phyloP scores from a whole-genome alignment of 495 filamentous ascomycete species.

The Podospora didyma region DNA sequence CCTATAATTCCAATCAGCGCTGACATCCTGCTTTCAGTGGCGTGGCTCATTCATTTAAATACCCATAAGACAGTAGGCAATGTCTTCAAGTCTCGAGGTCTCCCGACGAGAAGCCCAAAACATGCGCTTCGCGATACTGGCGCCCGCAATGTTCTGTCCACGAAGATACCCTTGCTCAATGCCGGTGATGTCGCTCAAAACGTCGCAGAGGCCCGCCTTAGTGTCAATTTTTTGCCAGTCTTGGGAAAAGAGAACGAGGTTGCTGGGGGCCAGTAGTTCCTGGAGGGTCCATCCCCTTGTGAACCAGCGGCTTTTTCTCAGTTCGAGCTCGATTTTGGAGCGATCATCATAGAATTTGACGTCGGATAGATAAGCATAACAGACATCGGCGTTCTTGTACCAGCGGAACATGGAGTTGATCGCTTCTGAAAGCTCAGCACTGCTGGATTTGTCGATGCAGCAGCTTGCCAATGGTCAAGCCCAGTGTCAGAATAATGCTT shows the following conservation, averaged over 20 bases:
- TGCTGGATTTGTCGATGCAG: conserved; percentile 9
- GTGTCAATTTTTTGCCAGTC: not conserved
- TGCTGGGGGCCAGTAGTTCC: not conserved
- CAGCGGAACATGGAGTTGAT: not conserved
- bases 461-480: not conserved
- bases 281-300: conserved; percentile 2
- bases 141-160: conserved; percentile 3
- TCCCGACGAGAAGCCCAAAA: conserved; percentile 22
- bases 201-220: not conserved
- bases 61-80: conserved; percentile 19
- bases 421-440: not conserved
- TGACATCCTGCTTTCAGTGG: no score
- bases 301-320: conserved; percentile 5
- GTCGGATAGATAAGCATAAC: conserved; percentile 9
- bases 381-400: not conserved
- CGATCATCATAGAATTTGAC: not conserved
- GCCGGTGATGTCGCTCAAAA: conserved; percentile 8
- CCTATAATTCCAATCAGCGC: no score
- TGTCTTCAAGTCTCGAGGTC: conserved; percentile 24
- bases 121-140: conserved; percentile 26
- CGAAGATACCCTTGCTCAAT: conserved; percentile 16
- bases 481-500: no score
- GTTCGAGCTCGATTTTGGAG: not conserved
- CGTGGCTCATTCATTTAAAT: no score
- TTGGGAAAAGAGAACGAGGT: not conserved